These are phyloP conservation scores for Hortiboletus rubellus DNA, from an alignment of 1,284 basidiomycete genomes.

Conservation along the genomic window DNA sequence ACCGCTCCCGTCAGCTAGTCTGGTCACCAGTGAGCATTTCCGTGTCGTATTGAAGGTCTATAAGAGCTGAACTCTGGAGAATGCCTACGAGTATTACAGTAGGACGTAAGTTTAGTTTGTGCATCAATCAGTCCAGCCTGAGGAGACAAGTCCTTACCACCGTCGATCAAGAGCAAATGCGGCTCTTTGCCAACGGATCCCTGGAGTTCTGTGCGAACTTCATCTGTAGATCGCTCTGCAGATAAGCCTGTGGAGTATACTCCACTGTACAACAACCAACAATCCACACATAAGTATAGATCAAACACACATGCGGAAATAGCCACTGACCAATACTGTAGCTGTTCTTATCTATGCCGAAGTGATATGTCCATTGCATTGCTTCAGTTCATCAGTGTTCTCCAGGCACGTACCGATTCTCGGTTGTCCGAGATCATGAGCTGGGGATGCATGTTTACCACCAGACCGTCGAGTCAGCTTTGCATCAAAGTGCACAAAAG, in stretches of 20 bases:
- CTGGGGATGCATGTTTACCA: not conserved
- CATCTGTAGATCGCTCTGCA: constrained; percentile 45
- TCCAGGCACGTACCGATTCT: constrained; percentile 35
- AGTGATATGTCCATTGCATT: constrained; percentile 47
- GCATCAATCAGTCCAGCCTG: not conserved
- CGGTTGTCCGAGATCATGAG: constrained; percentile 30
- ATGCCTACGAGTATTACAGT: too few relatives aligned
- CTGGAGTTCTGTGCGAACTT: constrained; percentile 40
- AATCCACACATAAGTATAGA: not conserved
- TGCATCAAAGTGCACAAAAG: constrained; percentile 41
- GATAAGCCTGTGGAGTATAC: constrained; percentile 48
- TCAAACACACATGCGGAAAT: not conserved
- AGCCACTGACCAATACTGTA: constrained; percentile 42
- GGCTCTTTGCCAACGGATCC: constrained; percentile 39
- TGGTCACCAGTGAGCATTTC: constrained; percentile 41
- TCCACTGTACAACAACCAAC: constrained; percentile 38
- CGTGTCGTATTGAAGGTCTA: constrained; percentile 53
- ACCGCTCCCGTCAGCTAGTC: not conserved
- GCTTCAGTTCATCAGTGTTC: constrained; percentile 15
- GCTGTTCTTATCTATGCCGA: constrained; percentile 45
- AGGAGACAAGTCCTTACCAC: constrained; percentile 33
- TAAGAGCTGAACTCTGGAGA: not conserved
- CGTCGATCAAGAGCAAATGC: constrained; percentile 43
- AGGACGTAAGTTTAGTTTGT: constrained; percentile 36
- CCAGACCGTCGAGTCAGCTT: constrained; percentile 14